Percentiles rank a stretch among this genome's conserved stretches.
Conservation (phyloP, 139 green algal genomes). For the Volvox reticuliferus region DNA sequence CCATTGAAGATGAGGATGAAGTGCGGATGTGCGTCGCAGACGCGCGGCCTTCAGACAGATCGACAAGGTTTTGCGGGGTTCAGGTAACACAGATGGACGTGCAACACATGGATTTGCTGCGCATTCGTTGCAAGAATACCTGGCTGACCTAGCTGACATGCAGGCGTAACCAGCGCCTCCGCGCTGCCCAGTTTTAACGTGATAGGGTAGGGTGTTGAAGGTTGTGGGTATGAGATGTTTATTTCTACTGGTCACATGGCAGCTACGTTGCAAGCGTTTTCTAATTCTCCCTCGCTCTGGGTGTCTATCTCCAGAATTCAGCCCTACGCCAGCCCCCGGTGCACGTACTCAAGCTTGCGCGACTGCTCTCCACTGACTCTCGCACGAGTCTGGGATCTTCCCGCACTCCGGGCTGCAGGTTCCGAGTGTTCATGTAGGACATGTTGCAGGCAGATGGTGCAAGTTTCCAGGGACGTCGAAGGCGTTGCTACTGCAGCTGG, state of each 20-base stretch:
- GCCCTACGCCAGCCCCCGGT: not conserved
- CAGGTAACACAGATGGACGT: no score
- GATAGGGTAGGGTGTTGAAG: no score
- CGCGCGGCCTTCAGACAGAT: not conserved
- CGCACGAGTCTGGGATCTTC: conserved; percentile 27
- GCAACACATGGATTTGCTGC: no score
- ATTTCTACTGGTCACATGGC: no score
- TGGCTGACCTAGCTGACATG: no score
- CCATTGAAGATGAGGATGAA: not conserved
- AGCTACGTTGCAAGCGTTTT: no score
- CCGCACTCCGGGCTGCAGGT: conserved; percentile 7
- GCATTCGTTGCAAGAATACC: no score
- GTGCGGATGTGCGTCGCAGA: not conserved
- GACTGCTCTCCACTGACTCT: conserved; percentile 15
- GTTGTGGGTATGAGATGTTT: no score
- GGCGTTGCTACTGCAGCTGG: not conserved
- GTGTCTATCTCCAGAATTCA: not conserved
- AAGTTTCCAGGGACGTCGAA: not conserved
- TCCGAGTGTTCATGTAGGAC: not conserved
- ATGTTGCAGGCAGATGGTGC: not conserved
- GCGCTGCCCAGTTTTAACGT: no score
- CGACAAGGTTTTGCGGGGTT: not conserved
- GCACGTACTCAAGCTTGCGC: not conserved
- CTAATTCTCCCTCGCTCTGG: not conserved
- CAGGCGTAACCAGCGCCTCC: no score